Percentiles rank a stretch among this genome's conserved stretches.
Evolutionary conservation across 768 basidiomycete genomes (phyloP).

Genomic region (Macrolepiota fuliginosa): DNA sequence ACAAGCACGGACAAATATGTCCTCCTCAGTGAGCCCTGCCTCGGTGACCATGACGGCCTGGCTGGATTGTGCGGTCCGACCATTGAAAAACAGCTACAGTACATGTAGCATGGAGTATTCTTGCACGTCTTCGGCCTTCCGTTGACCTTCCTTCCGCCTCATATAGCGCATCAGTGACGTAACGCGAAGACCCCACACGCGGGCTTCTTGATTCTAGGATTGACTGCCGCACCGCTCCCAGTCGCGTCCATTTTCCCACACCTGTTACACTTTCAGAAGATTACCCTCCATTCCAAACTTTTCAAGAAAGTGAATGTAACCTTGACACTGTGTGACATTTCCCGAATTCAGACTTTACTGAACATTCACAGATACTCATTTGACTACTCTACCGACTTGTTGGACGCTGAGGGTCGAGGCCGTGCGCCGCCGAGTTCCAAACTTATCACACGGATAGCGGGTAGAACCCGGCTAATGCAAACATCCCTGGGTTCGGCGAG

Average conservation of each 20-base stretch:
- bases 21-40: not conserved
- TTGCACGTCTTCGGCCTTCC: not conserved
- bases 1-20: constrained; percentile 4
- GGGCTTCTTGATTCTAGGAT: not conserved
- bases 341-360: not conserved
- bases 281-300: constrained; percentile 4
- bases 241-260: not conserved
- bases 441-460: not conserved
- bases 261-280: not conserved
- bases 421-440: not conserved
- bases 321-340: not conserved
- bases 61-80: not conserved
- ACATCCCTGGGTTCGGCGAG: not conserved
- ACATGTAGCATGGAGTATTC: not conserved
- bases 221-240: not conserved
- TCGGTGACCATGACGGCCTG: not conserved
- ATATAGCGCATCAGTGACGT: constrained; percentile 18
- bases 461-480: not conserved
- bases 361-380: not conserved
- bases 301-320: not conserved
- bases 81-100: not conserved
- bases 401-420: not conserved
- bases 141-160: constrained; percentile 3
- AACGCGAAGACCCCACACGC: constrained; percentile 7
- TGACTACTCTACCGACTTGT: not conserved